A percentile compares a stretch with the other conserved stretches of the same genome.
Conservation (phyloP, 1,284 basidiomycete genomes). For the Xerocomus amazonicus region DNA sequence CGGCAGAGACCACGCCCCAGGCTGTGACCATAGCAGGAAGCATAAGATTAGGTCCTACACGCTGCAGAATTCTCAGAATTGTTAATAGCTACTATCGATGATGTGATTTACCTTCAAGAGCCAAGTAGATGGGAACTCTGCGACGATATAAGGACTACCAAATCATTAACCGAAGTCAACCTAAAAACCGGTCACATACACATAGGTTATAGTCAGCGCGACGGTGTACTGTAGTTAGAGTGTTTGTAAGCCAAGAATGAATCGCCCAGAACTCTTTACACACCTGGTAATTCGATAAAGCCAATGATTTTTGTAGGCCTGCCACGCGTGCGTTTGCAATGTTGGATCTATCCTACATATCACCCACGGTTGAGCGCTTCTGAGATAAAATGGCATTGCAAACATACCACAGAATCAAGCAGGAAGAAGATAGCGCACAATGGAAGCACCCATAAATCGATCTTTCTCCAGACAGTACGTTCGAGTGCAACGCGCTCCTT, state of each 20-base stretch:
- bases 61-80: constrained; percentile 28
- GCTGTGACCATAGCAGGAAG: constrained; percentile 49
- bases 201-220: constrained; percentile 49
- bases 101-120: constrained; percentile 44
- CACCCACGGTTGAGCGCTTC: not conserved
- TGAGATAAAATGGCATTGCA: not conserved
- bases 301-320: constrained; percentile 51
- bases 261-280: not conserved
- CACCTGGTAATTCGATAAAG: constrained; percentile 48
- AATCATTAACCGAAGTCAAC: constrained; percentile 1
- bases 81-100: not conserved
- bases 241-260: not conserved
- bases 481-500: constrained; percentile 23
- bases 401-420: constrained; percentile 43
- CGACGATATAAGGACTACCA: constrained; percentile 50
- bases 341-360: not conserved
- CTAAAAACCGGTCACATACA: constrained; percentile 33
- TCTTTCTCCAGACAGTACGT: constrained; percentile 42
- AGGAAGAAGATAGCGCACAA: constrained; percentile 48
- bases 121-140: constrained; percentile 57
- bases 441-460: constrained; percentile 48
- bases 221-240: constrained; percentile 40
- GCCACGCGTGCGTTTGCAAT: constrained; percentile 45
- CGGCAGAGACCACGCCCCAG: constrained; percentile 48
- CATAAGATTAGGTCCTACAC: constrained; percentile 54